A percentile compares a stretch with the other conserved stretches of the same genome.
Evolutionary conservation across 2,329 filamentous ascomycete species (phyloP).

Genomic region (Colletotrichum cuscutae): DNA sequence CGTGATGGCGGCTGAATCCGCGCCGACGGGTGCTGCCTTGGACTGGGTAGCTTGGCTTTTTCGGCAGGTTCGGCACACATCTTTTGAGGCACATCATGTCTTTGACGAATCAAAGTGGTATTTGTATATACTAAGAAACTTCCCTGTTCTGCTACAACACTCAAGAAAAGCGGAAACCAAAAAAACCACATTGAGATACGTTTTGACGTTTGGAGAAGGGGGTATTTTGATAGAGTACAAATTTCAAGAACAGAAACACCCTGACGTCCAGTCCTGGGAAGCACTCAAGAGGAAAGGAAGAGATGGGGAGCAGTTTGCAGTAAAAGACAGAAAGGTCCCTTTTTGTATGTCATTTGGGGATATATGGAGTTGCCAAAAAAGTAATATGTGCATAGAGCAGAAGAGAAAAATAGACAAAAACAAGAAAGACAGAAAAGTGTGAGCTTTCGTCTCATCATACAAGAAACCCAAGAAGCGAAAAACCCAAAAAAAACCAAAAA

Average conservation of each 20-base stretch:
- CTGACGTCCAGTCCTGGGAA: not conserved
- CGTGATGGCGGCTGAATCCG: not conserved
- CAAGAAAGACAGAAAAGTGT: not conserved
- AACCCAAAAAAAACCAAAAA: not conserved
- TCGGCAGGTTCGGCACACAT: too few species aligned
- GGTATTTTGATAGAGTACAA: not conserved
- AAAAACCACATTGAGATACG: not conserved
- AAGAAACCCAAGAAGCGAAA: not conserved
- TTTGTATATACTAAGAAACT: too few species aligned
- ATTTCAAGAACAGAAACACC: not conserved
- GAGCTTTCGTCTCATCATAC: not conserved
- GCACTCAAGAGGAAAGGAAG: not conserved
- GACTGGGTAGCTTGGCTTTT: too few species aligned
- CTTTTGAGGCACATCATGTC: too few species aligned
- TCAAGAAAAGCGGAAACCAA: not conserved
- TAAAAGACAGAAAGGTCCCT: not conserved
- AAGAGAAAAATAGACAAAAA: not conserved
- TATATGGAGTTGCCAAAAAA: not conserved
- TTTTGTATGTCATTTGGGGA: not conserved
- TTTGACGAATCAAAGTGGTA: too few species aligned
- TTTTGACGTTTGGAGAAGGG: not conserved
- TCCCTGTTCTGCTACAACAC: too few species aligned
- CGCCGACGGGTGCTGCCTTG: too few species aligned
- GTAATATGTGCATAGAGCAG: slow-evolving; percentile 16
- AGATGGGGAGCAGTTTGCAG: not conserved